These are phyloP conservation scores for Phytophthora chlamydospora DNA, from an alignment of 352 stramenopile genomes.

Conservation along the genomic window DNA sequence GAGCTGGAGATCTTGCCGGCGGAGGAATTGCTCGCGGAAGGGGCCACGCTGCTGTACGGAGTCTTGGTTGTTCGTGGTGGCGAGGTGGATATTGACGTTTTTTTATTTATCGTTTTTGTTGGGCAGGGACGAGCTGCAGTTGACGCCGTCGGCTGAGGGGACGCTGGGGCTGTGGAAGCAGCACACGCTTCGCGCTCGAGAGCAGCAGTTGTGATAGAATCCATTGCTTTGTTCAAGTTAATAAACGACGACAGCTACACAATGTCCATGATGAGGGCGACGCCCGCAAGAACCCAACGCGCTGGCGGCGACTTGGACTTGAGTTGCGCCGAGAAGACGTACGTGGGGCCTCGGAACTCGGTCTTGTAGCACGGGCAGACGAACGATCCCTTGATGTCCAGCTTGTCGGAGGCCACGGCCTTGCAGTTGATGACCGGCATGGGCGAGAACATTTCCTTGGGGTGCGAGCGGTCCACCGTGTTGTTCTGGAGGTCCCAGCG, in stretches of 20 bases:
- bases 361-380: conserved; percentile 98
- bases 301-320: conserved; percentile 96
- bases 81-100: neutral
- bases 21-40: conserved; percentile 33
- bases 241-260: conserved; percentile 41
- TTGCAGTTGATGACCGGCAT: conserved; percentile 99
- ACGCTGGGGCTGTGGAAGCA: conserved; percentile 53
- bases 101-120: conserved; percentile 5
- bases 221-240: neutral
- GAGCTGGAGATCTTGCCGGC: conserved; percentile 53
- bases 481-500: conserved; percentile 93
- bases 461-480: conserved; percentile 94
- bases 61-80: neutral
- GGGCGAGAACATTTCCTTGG: conserved; percentile 98
- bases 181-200: conserved; percentile 31
- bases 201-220: conserved; percentile 15
- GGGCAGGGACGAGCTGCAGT: conserved; percentile 35
- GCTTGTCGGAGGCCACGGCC: conserved; percentile 94
- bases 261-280: conserved; percentile 97
- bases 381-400: conserved; percentile 95
- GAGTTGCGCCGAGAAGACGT: conserved; percentile 97
- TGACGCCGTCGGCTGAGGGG: conserved; percentile 57
- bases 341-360: conserved; percentile 95
- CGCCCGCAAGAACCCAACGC: conserved; percentile 95
- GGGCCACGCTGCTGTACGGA: conserved; percentile 38